Evolutionary conservation across 2,329 filamentous ascomycete species (phyloP).

Genomic region (Pochonia chlamydosporia): DNA sequence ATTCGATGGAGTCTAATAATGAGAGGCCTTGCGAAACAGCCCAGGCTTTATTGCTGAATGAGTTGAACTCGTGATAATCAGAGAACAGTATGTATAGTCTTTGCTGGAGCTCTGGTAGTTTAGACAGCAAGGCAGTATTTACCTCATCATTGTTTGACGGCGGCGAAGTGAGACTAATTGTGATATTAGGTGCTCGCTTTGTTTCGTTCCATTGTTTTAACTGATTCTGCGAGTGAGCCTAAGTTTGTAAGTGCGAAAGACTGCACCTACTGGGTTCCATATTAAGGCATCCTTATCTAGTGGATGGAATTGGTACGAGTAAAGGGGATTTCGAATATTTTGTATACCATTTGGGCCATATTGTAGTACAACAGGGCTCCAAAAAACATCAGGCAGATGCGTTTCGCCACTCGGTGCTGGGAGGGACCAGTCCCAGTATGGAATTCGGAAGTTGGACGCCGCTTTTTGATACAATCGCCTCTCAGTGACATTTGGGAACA

Average conservation of each 20-base stretch:
- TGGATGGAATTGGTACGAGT: slow-evolving; percentile 54
- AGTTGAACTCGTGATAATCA: slow-evolving; percentile 60
- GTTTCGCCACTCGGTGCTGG: slow-evolving; percentile 41
- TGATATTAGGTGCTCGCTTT: slow-evolving; percentile 45
- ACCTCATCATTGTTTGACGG: slow-evolving; percentile 56
- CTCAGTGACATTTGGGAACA: slow-evolving; percentile 40
- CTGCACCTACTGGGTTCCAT: slow-evolving; percentile 48
- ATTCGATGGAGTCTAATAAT: slow-evolving; percentile 59
- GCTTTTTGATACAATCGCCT: slow-evolving; percentile 45
- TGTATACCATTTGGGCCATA: slow-evolving; percentile 51
- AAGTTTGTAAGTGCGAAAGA: slow-evolving; percentile 5
- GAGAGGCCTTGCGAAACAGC: slow-evolving; percentile 38
- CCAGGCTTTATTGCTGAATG: slow-evolving; percentile 66
- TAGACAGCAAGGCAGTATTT: slow-evolving; percentile 36
- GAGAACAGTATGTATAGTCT: slow-evolving; percentile 64
- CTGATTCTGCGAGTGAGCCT: slow-evolving; percentile 25
- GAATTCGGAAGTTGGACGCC: slow-evolving; percentile 46
- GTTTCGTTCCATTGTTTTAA: slow-evolving; percentile 56
- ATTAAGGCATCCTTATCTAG: slow-evolving; percentile 53
- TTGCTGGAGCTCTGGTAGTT: slow-evolving; percentile 49
- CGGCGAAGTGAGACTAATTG: slow-evolving; percentile 20
- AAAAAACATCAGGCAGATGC: slow-evolving; percentile 39
- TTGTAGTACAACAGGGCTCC: slow-evolving; percentile 44
- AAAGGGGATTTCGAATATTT: slow-evolving; percentile 56
- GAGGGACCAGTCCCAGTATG: slow-evolving; percentile 56